phyloP scores from a whole-genome alignment of 148 eudicot species.

The Heliosperma pusillum region DNA sequence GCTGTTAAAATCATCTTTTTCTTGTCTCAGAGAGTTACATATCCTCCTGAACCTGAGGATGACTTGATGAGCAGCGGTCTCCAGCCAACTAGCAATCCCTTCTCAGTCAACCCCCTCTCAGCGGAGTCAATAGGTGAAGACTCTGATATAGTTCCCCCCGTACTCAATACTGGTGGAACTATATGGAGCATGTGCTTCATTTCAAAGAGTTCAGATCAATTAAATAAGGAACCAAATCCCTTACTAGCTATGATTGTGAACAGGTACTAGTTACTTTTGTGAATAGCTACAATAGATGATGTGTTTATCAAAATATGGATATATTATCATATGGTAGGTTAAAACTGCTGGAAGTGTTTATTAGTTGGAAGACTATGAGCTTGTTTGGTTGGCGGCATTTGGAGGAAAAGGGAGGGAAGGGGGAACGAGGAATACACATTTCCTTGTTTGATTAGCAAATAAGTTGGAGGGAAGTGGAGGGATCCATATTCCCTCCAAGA shows the following conservation, averaged over 20 bases:
- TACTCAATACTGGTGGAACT: slow-evolving; percentile 45
- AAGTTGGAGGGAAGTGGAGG: neutral
- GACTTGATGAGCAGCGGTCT: slow-evolving; percentile 33
- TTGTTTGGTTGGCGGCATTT: neutral
- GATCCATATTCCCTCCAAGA: neutral
- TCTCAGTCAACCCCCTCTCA: slow-evolving; percentile 17
- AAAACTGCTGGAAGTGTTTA: slow-evolving; percentile 11
- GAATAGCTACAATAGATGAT: slow-evolving; percentile 52
- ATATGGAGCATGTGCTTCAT: slow-evolving; percentile 99
- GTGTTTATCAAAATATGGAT: neutral
- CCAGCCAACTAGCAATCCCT: slow-evolving; percentile 31
- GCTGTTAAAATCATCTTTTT: slow-evolving; percentile 13
- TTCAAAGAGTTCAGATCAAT: slow-evolving; percentile 46
- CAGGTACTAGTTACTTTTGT: slow-evolving; percentile 84
- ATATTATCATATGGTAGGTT: neutral
- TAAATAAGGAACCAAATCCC: slow-evolving; percentile 55
- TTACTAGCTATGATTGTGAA: slow-evolving; percentile 72
- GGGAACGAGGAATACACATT: neutral
- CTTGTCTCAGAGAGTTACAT: slow-evolving; percentile 49
- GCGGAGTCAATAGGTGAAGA: slow-evolving; percentile 17
- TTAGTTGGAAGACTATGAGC: slow-evolving; percentile 15
- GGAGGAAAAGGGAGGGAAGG: neutral
- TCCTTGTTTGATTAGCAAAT: neutral
- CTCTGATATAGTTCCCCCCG: slow-evolving; percentile 18
- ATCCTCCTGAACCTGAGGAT: slow-evolving; percentile 63